These are phyloP conservation scores for Sicyos edulis DNA, from an alignment of 306 rosid species.

Conservation along the genomic window DNA sequence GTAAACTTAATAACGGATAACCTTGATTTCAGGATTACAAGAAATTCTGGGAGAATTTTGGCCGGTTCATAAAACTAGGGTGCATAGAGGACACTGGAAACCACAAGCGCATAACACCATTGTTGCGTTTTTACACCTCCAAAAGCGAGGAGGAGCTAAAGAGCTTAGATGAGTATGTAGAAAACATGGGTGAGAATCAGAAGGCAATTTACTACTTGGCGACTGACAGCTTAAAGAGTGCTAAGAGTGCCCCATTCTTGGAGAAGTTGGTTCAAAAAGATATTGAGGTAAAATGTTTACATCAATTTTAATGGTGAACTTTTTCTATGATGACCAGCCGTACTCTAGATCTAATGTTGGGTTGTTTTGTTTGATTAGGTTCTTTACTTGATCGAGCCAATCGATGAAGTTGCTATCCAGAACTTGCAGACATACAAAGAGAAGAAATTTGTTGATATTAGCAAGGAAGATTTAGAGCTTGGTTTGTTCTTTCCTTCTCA, in stretches of 20 bases:
- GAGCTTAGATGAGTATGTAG: constrained; percentile 90
- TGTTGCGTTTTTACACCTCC: constrained; percentile 81
- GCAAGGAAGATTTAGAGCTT: constrained; percentile 95
- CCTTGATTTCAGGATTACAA: constrained; percentile 67
- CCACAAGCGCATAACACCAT: constrained; percentile 91
- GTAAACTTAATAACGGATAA: constrained; percentile 2
- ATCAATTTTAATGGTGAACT: background rate
- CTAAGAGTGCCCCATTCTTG: constrained; percentile 88
- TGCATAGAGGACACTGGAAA: constrained; percentile 90
- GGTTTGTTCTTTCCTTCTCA: constrained; percentile 40
- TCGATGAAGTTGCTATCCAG: constrained; percentile 97
- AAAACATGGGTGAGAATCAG: constrained; percentile 89
- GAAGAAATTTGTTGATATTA: constrained; percentile 93
- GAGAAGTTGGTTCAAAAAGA: constrained; percentile 90
- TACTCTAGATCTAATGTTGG: constrained; percentile 19
- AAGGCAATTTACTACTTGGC: constrained; percentile 93
- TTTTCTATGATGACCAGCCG: background rate
- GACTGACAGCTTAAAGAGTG: constrained; percentile 95
- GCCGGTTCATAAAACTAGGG: constrained; percentile 87
- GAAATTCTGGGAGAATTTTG: constrained; percentile 99
- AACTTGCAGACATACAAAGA: constrained; percentile 92
- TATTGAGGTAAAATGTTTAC: constrained; percentile 56
- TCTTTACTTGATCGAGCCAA: constrained; percentile 84
- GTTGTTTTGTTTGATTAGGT: constrained; percentile 41
- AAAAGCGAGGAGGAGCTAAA: constrained; percentile 83